Base-by-base conservation (phyloP, 805 yeast species). In the Scheffersomyces lignosus region DNA sequence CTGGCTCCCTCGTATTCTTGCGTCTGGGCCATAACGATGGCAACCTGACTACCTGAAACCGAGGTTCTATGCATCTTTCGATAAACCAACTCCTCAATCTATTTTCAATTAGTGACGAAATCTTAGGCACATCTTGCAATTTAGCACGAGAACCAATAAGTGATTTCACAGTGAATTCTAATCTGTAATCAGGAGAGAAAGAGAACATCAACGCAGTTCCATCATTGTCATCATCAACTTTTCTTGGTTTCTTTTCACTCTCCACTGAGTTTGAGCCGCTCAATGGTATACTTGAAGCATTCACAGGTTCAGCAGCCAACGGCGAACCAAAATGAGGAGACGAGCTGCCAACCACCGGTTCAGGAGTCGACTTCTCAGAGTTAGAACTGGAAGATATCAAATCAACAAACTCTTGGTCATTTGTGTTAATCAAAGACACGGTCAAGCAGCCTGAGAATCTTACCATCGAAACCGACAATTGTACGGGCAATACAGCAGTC, bases 61-160 rank as follows among this genome's bases (percentile, higher is more conserved):
- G 73, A 1, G 99, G 99, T 47, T 88, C 95, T 9, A 93, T 93
- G 55, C 96, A 88, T 44, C 96, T 71, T 49, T 91, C 97, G 13
- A 82, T 81, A 54, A 93, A 90, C 95, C 96, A 89, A 37, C 81
- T 81, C 44, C 93, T 74, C 27, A 93, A 73, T 42, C 83, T 82
- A 40, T 78, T 79, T 56, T 93, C 98, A 27, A 93, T 81, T 28
- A 93, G 66, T 40, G 87, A 81, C 7, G 95, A 80, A 26, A 93
- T 80, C 53, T 93, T 89, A 5, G 99, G 99, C 12, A 93, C 86
- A 52, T 93, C 88, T 60, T 90, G 96, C 18, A 93, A 69, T 56
- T 91, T 85, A 0, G 98, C 87, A 32, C 96, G 73, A 1, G 97
- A 86, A 1, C 99, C 99, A 34, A 93, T 87, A 27, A 91, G 66